A percentile compares a stretch with the other conserved stretches of the same genome.
phyloP scores from a whole-genome alignment of 2,329 filamentous ascomycete species.

The Cordyceps javanica region DNA sequence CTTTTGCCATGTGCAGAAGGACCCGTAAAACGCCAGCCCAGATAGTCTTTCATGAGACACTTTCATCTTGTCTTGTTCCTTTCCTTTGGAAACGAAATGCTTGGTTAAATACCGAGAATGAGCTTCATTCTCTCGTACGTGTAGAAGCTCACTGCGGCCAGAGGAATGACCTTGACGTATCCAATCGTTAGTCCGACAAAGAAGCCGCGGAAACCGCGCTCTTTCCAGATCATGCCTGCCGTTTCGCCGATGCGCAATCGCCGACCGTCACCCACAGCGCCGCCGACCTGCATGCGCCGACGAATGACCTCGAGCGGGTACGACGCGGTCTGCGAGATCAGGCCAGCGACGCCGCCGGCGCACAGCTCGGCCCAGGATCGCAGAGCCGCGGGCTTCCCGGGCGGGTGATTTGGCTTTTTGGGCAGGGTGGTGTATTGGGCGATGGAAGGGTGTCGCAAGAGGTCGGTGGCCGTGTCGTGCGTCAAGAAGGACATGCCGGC shows the following conservation, averaged over 20 bases:
- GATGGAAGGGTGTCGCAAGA: constrained; percentile 64
- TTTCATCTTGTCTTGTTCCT: neutral
- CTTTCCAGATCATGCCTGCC: constrained; percentile 63
- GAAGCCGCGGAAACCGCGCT: constrained; percentile 75
- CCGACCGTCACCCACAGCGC: constrained; percentile 85
- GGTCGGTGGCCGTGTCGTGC: constrained; percentile 82
- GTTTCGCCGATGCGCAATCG: constrained; percentile 75
- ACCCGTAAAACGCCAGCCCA: constrained; percentile 8
- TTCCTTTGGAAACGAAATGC: neutral
- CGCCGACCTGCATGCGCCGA: constrained; percentile 91
- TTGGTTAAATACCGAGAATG: constrained; percentile 54
- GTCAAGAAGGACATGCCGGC: constrained; percentile 93
- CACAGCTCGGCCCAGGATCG: constrained; percentile 81
- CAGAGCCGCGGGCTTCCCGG: constrained; percentile 63
- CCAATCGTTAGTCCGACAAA: constrained; percentile 92
- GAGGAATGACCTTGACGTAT: constrained; percentile 88
- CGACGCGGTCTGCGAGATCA: constrained; percentile 84
- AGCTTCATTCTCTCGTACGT: constrained; percentile 60
- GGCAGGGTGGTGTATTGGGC: constrained; percentile 71
- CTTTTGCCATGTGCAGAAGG: neutral
- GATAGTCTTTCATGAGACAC: neutral
- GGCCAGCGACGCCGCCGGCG: constrained; percentile 77
- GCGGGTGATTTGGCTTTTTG: constrained; percentile 44
- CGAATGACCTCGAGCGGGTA: constrained; percentile 93
- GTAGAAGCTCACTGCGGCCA: constrained; percentile 68